phyloP scores from a whole-genome alignment of 2,329 filamentous ascomycete species.

The Cladosporium halotolerans region DNA sequence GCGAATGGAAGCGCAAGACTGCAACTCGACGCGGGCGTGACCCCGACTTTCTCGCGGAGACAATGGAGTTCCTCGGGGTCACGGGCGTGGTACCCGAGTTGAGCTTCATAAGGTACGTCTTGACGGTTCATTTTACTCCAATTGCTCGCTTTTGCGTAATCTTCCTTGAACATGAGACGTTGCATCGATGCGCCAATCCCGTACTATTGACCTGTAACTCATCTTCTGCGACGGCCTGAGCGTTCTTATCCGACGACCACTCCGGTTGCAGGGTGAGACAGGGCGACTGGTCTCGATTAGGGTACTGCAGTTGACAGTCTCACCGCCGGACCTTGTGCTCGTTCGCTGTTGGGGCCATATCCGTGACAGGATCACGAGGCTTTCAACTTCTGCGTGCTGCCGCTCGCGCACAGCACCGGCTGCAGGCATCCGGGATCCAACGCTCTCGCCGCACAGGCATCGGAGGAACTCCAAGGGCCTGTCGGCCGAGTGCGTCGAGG shows the following conservation, averaged over 20 bases:
- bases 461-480: too few species aligned
- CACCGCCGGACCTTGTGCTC: slow-evolving; percentile 1
- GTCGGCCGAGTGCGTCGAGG: too few species aligned
- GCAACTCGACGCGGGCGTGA: slow-evolving; percentile 37
- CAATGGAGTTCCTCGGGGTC: slow-evolving; percentile 40
- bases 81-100: slow-evolving; percentile 40
- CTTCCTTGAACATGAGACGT: too few species aligned
- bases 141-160: background rate
- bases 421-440: slow-evolving; percentile 1
- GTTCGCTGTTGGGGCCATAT: too few species aligned
- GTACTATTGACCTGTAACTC: too few species aligned
- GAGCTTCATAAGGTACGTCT: slow-evolving; percentile 43
- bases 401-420: background rate
- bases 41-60: slow-evolving; percentile 41
- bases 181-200: too few species aligned
- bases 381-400: background rate
- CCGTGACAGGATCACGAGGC: background rate
- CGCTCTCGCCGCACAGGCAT: too few species aligned
- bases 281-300: background rate
- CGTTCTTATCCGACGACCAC: too few species aligned
- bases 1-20: slow-evolving; percentile 43
- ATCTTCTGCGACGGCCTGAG: too few species aligned
- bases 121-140: background rate
- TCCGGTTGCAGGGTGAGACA: background rate
- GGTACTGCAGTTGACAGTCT: background rate